Evolutionary conservation across 2,329 filamentous ascomycete genomes (phyloP).

Genomic region (Aspergillus proliferans): DNA sequence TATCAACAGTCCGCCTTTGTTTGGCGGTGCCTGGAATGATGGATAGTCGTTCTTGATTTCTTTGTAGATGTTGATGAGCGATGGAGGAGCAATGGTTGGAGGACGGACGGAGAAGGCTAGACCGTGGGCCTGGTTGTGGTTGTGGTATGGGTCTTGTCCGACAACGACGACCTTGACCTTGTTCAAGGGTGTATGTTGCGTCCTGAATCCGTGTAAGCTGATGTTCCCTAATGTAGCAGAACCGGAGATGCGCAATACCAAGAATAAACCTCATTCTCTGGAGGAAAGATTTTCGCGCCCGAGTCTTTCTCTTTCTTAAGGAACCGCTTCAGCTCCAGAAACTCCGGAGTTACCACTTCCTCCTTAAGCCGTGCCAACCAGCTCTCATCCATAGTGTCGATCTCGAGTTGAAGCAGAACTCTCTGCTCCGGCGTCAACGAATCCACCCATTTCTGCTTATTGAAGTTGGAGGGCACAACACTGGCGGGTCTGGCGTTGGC

Average conservation of each 20-base stretch:
- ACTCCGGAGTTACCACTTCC: constrained; percentile 70
- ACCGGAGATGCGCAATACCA: constrained; percentile 55
- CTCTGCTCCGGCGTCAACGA: constrained; percentile 75
- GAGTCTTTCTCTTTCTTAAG: constrained; percentile 68
- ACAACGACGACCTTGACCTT: constrained; percentile 88
- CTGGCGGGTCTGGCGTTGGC: constrained; percentile 25
- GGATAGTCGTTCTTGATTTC: constrained; percentile 86
- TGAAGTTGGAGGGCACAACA: constrained; percentile 52
- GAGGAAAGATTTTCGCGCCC: constrained; percentile 79
- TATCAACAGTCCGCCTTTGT: constrained; percentile 73
- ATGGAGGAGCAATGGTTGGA: constrained; percentile 81
- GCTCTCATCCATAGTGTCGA: constrained; percentile 82
- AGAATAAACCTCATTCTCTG: constrained; percentile 82
- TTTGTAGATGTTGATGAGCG: constrained; percentile 88
- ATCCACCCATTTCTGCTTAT: constrained; percentile 86
- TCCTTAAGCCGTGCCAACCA: constrained; percentile 89
- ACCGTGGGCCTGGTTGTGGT: constrained; percentile 89
- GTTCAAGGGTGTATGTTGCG: constrained; percentile 81
- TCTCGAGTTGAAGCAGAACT: constrained; percentile 76
- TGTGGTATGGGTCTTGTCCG: constrained; percentile 97
- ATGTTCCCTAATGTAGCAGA: background rate
- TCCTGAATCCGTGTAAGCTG: constrained; percentile 54
- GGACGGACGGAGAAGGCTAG: constrained; percentile 92
- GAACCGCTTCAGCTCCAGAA: constrained; percentile 83
- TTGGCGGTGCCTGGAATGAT: constrained; percentile 65